phyloP scores from a whole-genome alignment of 306 rosid species.

The Sindora glabra region DNA sequence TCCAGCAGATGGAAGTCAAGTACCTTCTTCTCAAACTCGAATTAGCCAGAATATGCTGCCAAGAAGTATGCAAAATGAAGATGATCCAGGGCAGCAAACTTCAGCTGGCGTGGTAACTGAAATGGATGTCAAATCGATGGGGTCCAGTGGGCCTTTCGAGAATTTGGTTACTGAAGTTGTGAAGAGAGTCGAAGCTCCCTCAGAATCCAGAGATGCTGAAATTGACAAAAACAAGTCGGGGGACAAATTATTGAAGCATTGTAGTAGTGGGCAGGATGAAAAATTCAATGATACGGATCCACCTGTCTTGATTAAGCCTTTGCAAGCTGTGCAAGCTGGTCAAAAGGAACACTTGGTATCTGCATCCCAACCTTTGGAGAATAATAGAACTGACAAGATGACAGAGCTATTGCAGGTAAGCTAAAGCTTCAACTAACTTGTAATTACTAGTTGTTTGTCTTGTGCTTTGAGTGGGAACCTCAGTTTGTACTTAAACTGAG shows the following conservation, averaged over 20 bases:
- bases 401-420: constrained; percentile 73
- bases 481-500: neutral
- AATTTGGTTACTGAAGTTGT: constrained; percentile 46
- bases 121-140: constrained; percentile 24
- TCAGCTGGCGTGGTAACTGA: constrained; percentile 16
- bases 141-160: constrained; percentile 33
- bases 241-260: constrained; percentile 23
- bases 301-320: constrained; percentile 47
- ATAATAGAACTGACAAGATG: constrained; percentile 45
- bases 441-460: no score
- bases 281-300: constrained; percentile 28
- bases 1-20: constrained; percentile 27
- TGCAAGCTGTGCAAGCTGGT: constrained; percentile 44
- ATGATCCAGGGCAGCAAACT: constrained; percentile 15
- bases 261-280: constrained; percentile 15
- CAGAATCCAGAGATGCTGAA: constrained; percentile 27
- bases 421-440: constrained; percentile 1
- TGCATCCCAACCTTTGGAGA: constrained; percentile 29
- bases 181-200: constrained; percentile 37
- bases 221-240: constrained; percentile 24
- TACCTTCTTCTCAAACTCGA: constrained; percentile 33
- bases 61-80: constrained; percentile 21
- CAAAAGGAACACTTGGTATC: constrained; percentile 19
- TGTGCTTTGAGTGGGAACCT: no score
- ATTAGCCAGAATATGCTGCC: constrained; percentile 28